A percentile compares a stretch with the other conserved stretches of the same genome.
Evolutionary conservation across 2,329 filamentous ascomycete species (phyloP).

Genomic region (Aureobasidium sp.): DNA sequence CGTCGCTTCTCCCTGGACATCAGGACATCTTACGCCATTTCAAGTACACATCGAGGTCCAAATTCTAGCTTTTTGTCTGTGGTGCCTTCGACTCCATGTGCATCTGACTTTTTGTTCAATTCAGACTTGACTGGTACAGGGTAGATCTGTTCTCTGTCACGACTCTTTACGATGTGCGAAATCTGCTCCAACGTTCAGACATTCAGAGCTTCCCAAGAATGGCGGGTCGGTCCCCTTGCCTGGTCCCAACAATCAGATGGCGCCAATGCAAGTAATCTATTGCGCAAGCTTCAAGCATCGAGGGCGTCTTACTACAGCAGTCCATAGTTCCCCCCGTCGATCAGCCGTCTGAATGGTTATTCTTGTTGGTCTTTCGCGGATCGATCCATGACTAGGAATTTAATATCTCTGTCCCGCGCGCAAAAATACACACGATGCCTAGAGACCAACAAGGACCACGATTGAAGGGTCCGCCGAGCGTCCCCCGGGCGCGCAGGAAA

Average conservation of each 20-base stretch:
- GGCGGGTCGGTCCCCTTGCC: background rate
- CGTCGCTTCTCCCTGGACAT: background rate
- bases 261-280: slow-evolving; percentile 10
- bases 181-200: too few relatives aligned
- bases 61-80: background rate
- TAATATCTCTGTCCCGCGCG: background rate
- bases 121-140: background rate
- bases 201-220: background rate
- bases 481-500: background rate
- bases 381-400: background rate
- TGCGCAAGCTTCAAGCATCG: slow-evolving; percentile 4
- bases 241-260: background rate
- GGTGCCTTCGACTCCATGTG: background rate
- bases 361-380: background rate
- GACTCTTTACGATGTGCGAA: background rate
- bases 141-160: background rate
- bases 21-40: background rate
- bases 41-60: background rate
- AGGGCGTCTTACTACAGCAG: background rate
- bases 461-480: background rate
- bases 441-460: background rate
- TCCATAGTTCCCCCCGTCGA: slow-evolving; percentile 4
- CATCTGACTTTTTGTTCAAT: background rate
- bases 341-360: background rate
- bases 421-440: background rate